phyloP scores from a whole-genome alignment of 2,329 filamentous ascomycete genomes.

The Passalora sequoiae region DNA sequence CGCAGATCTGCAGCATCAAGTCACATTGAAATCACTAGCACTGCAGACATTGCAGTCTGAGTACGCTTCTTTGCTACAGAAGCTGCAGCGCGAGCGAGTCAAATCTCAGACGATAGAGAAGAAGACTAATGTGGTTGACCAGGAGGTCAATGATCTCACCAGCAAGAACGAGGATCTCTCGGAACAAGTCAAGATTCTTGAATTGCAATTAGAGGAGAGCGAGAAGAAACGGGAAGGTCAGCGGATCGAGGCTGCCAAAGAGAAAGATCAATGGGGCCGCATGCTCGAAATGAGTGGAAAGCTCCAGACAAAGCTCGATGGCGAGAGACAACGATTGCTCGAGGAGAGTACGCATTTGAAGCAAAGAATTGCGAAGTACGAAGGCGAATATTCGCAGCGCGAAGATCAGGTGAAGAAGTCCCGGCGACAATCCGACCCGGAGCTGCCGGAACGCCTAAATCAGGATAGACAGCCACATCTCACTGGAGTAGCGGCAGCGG shows the following conservation, averaged over 20 bases:
- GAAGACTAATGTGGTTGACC: slow-evolving; percentile 48
- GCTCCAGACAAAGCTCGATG: slow-evolving; percentile 41
- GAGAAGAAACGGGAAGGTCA: slow-evolving; percentile 46
- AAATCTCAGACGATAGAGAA: slow-evolving; percentile 48
- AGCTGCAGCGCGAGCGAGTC: slow-evolving; percentile 47
- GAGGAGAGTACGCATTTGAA: slow-evolving; percentile 36
- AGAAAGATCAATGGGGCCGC: slow-evolving; percentile 47
- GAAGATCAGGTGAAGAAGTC: background rate
- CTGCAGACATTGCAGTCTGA: slow-evolving; percentile 52
- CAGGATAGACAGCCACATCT: no score
- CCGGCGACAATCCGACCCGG: no score
- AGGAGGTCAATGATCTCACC: slow-evolving; percentile 49
- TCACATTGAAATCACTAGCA: slow-evolving; percentile 50
- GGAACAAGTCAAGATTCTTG: slow-evolving; percentile 44
- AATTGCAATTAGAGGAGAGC: slow-evolving; percentile 47
- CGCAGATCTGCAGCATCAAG: slow-evolving; percentile 50
- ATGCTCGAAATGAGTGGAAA: slow-evolving; percentile 48
- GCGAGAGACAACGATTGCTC: slow-evolving; percentile 41
- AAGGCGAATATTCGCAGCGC: background rate
- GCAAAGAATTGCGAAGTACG: slow-evolving; percentile 12
- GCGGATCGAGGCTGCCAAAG: slow-evolving; percentile 38
- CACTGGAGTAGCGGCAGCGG: no score
- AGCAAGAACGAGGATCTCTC: slow-evolving; percentile 48
- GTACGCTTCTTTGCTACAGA: slow-evolving; percentile 50
- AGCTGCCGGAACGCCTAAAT: no score